phyloP scores from a whole-genome alignment of 352 stramenopile genomes.

The Vaucheria bursata region DNA sequence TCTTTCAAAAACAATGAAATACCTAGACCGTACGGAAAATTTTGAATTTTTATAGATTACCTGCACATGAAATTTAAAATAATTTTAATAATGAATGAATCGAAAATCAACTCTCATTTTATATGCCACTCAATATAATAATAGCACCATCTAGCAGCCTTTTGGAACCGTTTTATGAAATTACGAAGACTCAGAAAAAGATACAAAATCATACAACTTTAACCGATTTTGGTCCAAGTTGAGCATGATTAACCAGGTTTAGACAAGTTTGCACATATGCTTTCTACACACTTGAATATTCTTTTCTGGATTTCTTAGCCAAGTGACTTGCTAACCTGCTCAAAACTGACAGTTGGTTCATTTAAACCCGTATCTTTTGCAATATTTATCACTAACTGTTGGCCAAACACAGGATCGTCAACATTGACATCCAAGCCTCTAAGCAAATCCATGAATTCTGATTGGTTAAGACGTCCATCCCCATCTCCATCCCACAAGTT shows the following conservation, averaged over 20 bases:
- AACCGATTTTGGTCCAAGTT: background rate
- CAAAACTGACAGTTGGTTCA: slow-evolving; percentile 32
- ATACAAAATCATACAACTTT: background rate
- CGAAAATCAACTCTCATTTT: too few relatives aligned
- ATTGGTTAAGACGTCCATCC: slow-evolving; percentile 60
- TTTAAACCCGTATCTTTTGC: slow-evolving; percentile 29
- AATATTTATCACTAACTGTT: slow-evolving; percentile 60
- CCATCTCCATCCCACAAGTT: slow-evolving; percentile 61
- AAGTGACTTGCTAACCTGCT: slow-evolving; percentile 12
- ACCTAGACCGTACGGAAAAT: background rate
- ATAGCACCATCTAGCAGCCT: too few relatives aligned
- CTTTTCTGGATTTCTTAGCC: too few relatives aligned
- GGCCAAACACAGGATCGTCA: slow-evolving; percentile 58
- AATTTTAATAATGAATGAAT: too few relatives aligned
- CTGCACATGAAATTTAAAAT: too few relatives aligned
- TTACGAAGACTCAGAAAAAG: background rate
- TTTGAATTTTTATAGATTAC: background rate
- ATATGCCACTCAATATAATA: too few relatives aligned
- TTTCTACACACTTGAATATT: background rate
- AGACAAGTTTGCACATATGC: background rate
- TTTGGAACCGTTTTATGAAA: background rate
- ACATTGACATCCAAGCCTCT: slow-evolving; percentile 62
- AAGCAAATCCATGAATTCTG: slow-evolving; percentile 51
- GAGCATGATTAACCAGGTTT: background rate
- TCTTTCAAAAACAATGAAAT: background rate